Base-by-base conservation (phyloP, 768 basidiomycete genomes). In the Tulasnella sp. region DNA sequence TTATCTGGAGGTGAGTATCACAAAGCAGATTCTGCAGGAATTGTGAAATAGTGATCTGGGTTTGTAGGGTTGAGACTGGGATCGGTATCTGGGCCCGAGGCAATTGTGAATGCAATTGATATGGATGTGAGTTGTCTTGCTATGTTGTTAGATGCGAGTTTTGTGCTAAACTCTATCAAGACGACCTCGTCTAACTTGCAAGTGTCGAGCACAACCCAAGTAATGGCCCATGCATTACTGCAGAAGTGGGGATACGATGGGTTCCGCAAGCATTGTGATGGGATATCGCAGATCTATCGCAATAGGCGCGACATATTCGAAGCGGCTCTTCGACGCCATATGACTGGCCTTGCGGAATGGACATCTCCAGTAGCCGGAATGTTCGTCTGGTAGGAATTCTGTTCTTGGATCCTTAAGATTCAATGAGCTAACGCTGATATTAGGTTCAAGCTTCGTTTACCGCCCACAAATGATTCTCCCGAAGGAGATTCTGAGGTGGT, bases 1-100 rank as follows among this genome's bases (percentile, higher is more conserved):
- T 70, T 81, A 22, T 79, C 78, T 15, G 72, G 78, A n/a, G n/a
- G n/a, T n/a, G n/a, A n/a, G n/a, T n/a, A n/a, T n/a, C n/a, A n/a
- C n/a, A n/a, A n/a, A n/a, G n/a, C n/a, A n/a, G n/a, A n/a, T n/a
- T n/a, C n/a, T n/a, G n/a, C n/a, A n/a, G n/a, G n/a, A n/a, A n/a
- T n/a, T n/a, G n/a, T n/a, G n/a, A n/a, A n/a, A n/a, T n/a, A n/a
- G n/a, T n/a, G n/a, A n/a, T n/a, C n/a, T n/a, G n/a, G n/a, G n/a
- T n/a, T n/a, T n/a, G n/a, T n/a, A 19, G 83, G 85, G 8, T 76
- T 87, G 61, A 77, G 85, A 16, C 71, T 90, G 54, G 89, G 89
- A 5, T 89, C 83, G 60, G 78, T 75, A 1, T 77, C 81, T 5
- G 89, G 84, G 7, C 87, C 90, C 15, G 71, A 71, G 42, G 63